Evolutionary conservation across 202 grass and related monocot species (phyloP).

Genomic region (Digitaria exilis): DNA sequence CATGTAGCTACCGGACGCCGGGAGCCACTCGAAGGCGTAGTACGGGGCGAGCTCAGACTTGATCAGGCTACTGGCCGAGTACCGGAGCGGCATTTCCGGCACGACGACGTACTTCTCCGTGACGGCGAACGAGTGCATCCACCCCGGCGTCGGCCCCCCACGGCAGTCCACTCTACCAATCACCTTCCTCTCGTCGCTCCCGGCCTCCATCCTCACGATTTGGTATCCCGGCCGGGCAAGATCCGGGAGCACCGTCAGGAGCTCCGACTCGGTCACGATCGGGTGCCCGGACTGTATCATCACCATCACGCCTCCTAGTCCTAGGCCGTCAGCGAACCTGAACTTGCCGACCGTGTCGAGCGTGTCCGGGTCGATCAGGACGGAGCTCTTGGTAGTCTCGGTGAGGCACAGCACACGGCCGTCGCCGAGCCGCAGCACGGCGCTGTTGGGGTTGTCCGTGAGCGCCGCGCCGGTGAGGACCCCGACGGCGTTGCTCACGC

Average conservation of each 20-base stretch:
- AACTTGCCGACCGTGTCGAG: conserved; percentile 42
- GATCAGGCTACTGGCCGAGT: conserved; percentile 31
- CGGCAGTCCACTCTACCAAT: conserved; percentile 37
- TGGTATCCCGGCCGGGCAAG: conserved; percentile 28
- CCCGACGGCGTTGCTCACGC: conserved; percentile 24
- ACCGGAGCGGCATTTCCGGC: conserved; percentile 53
- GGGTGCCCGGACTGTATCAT: conserved; percentile 40
- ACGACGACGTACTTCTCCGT: conserved; percentile 46
- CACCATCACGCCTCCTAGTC: background rate
- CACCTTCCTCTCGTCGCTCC: conserved; percentile 47
- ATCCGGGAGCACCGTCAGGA: conserved; percentile 52
- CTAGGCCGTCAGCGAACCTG: background rate
- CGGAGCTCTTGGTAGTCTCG: conserved; percentile 45
- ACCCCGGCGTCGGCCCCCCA: conserved; percentile 19
- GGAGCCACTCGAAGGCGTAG: conserved; percentile 71
- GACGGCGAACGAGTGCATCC: conserved; percentile 48
- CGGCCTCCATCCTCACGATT: conserved; percentile 46
- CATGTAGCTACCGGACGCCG: conserved; percentile 77
- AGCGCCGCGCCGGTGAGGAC: conserved; percentile 38
- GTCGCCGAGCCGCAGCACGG: conserved; percentile 40
- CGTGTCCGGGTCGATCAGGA: conserved; percentile 40
- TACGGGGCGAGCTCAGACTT: conserved; percentile 26
- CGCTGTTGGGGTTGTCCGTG: conserved; percentile 54
- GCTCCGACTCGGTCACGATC: conserved; percentile 36
- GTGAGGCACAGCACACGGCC: conserved; percentile 56